A percentile compares a stretch with the other conserved stretches of the same genome.
Conservation (phyloP, 2,329 filamentous ascomycete species). For the Exophiala spinifera region DNA sequence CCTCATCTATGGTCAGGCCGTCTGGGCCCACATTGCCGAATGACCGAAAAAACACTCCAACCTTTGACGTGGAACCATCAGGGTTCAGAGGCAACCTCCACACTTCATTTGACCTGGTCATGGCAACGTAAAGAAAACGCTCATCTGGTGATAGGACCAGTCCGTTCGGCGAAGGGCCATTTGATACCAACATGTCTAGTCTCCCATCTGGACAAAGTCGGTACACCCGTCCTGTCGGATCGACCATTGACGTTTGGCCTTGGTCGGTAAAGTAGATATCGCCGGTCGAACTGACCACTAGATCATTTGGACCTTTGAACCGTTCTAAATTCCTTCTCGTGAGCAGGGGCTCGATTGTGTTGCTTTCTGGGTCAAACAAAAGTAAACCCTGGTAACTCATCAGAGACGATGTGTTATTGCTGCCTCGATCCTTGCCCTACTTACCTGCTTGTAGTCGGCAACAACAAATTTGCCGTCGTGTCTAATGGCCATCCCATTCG, state of each 20-base stretch:
- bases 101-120: slow-evolving; percentile 1
- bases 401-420: too few species aligned
- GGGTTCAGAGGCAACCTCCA: background rate
- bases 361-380: too few species aligned
- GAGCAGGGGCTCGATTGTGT: too few species aligned
- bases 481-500: too few species aligned
- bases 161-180: slow-evolving; percentile 42
- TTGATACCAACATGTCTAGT: slow-evolving; percentile 39
- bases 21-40: background rate
- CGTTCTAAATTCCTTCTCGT: too few species aligned
- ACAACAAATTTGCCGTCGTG: too few species aligned
- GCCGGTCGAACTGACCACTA: slow-evolving; percentile 38
- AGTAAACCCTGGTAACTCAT: too few species aligned
- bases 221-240: slow-evolving; percentile 43
- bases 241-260: slow-evolving; percentile 43
- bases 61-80: background rate
- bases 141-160: slow-evolving; percentile 25
- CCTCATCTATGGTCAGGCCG: background rate
- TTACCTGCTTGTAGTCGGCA: too few species aligned
- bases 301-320: slow-evolving; percentile 46
- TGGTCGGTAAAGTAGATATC: slow-evolving; percentile 48
- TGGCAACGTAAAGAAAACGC: slow-evolving; percentile 2
- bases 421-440: too few species aligned
- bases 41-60: background rate
- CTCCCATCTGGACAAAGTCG: slow-evolving; percentile 36